Conservation (phyloP, 2,329 filamentous ascomycete genomes). For the Plenodomus tracheiphilus region DNA sequence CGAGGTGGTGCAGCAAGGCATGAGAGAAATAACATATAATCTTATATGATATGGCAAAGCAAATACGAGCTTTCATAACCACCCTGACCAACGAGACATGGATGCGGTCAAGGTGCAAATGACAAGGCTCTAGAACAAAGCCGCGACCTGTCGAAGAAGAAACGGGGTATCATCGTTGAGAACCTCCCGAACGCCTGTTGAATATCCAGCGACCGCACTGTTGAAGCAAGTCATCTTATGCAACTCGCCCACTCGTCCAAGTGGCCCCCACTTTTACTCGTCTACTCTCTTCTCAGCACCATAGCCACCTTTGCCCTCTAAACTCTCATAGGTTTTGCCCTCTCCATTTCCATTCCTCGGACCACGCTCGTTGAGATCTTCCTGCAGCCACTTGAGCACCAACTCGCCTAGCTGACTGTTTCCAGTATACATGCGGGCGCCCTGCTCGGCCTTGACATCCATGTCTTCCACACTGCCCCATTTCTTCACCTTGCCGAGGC, state of each 20-base stretch:
- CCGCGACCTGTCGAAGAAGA: conserved; percentile 29
- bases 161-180: conserved; percentile 46
- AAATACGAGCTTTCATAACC: too few relatives aligned
- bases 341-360: conserved; percentile 69
- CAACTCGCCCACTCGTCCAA: not conserved
- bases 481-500: conserved; percentile 82
- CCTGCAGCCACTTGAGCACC: conserved; percentile 82
- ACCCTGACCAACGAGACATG: too few relatives aligned
- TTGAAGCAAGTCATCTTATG: conserved; percentile 27
- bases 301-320: conserved; percentile 66
- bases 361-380: conserved; percentile 77
- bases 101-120: too few relatives aligned
- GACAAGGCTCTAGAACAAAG: too few relatives aligned
- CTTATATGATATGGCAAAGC: too few relatives aligned
- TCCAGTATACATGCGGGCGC: conserved; percentile 53
- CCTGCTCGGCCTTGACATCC: conserved; percentile 52
- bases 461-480: conserved; percentile 74
- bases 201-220: conserved; percentile 19
- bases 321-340: conserved; percentile 65
- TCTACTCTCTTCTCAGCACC: conserved; percentile 56
- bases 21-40: not conserved
- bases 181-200: conserved; percentile 29
- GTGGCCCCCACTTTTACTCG: not conserved
- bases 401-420: conserved; percentile 87
- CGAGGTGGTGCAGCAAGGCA: too few relatives aligned